These are phyloP conservation scores for Terfezia boudieri DNA, from an alignment of 495 filamentous ascomycete species.

Conservation along the genomic window DNA sequence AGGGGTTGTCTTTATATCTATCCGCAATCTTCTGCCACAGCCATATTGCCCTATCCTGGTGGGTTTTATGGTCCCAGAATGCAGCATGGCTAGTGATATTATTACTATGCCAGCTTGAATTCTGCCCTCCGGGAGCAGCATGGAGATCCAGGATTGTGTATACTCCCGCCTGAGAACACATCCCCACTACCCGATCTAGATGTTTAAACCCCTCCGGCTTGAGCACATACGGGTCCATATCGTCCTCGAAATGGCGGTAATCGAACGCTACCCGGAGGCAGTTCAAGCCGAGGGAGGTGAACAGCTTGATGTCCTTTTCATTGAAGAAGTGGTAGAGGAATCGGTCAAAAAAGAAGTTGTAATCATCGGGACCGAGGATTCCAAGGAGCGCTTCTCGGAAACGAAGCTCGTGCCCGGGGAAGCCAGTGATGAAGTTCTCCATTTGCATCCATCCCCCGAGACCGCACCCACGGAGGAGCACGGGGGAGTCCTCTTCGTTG, in stretches of 20 bases:
- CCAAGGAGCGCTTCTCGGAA: slow-evolving; percentile 26
- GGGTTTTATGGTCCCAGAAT: slow-evolving; percentile 42
- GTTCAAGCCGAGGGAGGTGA: slow-evolving; percentile 34
- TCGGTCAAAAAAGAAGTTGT: slow-evolving; percentile 27
- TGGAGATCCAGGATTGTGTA: slow-evolving; percentile 45
- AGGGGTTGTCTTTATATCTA: slow-evolving; percentile 32
- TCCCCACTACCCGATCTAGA: slow-evolving; percentile 35
- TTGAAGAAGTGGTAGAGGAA: slow-evolving; percentile 45
- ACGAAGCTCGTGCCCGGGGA: slow-evolving; percentile 31
- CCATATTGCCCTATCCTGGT: slow-evolving; percentile 36
- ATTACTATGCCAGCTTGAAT: slow-evolving; percentile 43
- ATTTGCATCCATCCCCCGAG: slow-evolving; percentile 16
- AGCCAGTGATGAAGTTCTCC: slow-evolving; percentile 37
- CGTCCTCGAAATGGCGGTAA: slow-evolving; percentile 41
- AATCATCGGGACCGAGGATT: slow-evolving; percentile 19
- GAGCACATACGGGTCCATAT: slow-evolving; percentile 35
- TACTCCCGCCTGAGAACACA: slow-evolving; percentile 32
- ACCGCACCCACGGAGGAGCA: slow-evolving; percentile 25
- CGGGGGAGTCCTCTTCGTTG: slow-evolving; percentile 20
- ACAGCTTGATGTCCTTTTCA: slow-evolving; percentile 35
- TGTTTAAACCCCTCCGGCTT: slow-evolving; percentile 36
- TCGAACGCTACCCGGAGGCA: slow-evolving; percentile 44
- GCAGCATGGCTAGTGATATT: slow-evolving; percentile 29
- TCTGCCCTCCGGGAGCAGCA: slow-evolving; percentile 40
- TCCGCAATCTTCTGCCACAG: slow-evolving; percentile 37